Conservation (phyloP, 2,329 filamentous ascomycete species). For the Pestalotiopsis sp. region DNA sequence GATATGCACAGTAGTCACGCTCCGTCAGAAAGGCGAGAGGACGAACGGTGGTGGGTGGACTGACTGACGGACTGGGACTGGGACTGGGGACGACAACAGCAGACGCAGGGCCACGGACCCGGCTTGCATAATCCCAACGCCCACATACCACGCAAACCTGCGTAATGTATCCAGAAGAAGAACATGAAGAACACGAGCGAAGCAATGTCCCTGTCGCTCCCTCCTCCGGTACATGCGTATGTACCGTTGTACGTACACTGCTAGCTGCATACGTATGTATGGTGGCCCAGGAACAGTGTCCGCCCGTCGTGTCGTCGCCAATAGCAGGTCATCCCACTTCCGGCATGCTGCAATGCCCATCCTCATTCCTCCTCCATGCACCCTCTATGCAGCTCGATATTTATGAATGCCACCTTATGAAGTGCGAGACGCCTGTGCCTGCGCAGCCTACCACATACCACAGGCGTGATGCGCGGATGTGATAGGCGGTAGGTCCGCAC, state of each 20-base stretch:
- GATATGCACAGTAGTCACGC: neutral
- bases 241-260: neutral
- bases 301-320: neutral
- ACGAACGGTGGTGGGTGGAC: neutral
- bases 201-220: neutral
- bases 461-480: slow-evolving; percentile 1
- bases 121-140: slow-evolving; percentile 13
- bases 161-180: neutral
- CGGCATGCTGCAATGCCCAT: slow-evolving; percentile 11
- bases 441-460: too few species aligned
- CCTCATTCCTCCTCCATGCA: slow-evolving; percentile 9
- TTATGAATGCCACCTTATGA: slow-evolving; percentile 14
- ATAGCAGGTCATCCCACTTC: slow-evolving; percentile 4
- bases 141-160: neutral
- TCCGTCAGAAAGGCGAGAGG: neutral
- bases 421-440: neutral
- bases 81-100: neutral
- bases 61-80: neutral
- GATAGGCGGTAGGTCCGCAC: slow-evolving; percentile 6
- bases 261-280: neutral
- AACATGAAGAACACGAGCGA: neutral
- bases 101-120: neutral
- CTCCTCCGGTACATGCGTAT: neutral
- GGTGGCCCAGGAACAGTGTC: slow-evolving; percentile 3
- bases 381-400: slow-evolving; percentile 10